A percentile compares a stretch with the other conserved stretches of the same genome.
Evolutionary conservation across 164 flowering plant species (phyloP).

Genomic region (Magnolia changhungtana): DNA sequence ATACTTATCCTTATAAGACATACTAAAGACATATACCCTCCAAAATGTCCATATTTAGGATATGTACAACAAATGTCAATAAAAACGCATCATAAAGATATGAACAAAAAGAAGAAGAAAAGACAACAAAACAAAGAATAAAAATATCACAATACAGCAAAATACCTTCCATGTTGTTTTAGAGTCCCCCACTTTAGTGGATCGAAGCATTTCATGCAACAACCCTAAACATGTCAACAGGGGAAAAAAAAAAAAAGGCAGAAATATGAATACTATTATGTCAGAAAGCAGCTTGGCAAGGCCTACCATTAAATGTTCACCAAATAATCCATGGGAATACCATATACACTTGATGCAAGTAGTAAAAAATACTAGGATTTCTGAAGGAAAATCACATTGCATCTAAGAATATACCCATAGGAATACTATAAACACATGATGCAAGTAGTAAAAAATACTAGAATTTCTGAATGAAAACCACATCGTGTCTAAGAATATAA

Average conservation of each 20-base stretch:
- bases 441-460: not conserved
- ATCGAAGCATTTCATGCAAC: conserved; percentile 87
- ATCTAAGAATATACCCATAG: not conserved
- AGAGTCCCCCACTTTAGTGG: conserved; percentile 62
- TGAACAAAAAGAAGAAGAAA: not conserved
- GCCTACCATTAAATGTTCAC: too few species aligned
- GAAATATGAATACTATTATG: not conserved
- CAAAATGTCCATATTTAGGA: too few species aligned
- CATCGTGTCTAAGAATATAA: too few species aligned
- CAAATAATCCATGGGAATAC: not conserved
- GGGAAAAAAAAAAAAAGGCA: not conserved
- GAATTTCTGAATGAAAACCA: not conserved
- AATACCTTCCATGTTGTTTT: conserved; percentile 95
- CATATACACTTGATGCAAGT: not conserved
- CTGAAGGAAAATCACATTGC: too few species aligned
- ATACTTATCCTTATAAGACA: not conserved
- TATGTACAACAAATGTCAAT: too few species aligned
- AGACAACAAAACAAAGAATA: not conserved
- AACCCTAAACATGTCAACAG: conserved; percentile 44
- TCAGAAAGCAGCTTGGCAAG: too few species aligned
- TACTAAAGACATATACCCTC: not conserved
- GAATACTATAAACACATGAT: not conserved
- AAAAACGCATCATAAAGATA: not conserved
- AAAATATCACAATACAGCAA: not conserved
- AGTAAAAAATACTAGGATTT: not conserved